These are phyloP conservation scores for Verticillium nubilum DNA, from an alignment of 2,329 filamentous ascomycete genomes.

Conservation along the genomic window DNA sequence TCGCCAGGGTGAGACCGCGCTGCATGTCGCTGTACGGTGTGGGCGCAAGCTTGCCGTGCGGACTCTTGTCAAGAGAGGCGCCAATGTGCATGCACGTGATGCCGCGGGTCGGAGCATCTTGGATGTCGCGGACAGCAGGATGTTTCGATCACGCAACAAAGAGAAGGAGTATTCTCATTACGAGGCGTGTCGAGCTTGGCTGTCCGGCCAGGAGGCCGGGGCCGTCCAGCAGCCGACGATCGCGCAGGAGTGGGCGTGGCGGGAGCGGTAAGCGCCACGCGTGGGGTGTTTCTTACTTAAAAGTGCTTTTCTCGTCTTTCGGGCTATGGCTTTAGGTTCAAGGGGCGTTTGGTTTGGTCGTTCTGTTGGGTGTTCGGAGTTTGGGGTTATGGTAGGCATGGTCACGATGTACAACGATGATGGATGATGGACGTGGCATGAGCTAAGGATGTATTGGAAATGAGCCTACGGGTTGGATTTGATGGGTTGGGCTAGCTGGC, in stretches of 20 bases:
- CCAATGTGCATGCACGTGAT: constrained; percentile 42
- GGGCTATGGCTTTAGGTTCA: neutral
- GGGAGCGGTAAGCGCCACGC: neutral
- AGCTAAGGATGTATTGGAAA: neutral
- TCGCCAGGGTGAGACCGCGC: constrained; percentile 46
- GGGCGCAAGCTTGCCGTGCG: constrained; percentile 47
- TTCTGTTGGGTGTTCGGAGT: neutral
- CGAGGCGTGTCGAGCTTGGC: constrained; percentile 39
- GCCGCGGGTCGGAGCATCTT: constrained; percentile 37
- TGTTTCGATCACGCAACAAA: constrained; percentile 22
- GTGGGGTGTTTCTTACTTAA: no score
- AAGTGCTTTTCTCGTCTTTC: neutral
- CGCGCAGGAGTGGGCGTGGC: constrained; percentile 33
- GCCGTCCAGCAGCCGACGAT: constrained; percentile 33
- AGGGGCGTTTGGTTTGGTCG: neutral
- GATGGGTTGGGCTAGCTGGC: neutral
- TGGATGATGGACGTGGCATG: neutral
- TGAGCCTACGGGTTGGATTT: neutral
- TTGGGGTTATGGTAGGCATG: neutral
- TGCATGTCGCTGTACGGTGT: constrained; percentile 47
- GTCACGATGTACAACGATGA: neutral
- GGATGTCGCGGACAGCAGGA: constrained; percentile 37
- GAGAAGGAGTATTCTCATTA: constrained; percentile 31
- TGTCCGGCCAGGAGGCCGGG: constrained; percentile 29
- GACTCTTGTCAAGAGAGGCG: constrained; percentile 38